Percentiles rank a stretch among this genome's conserved stretches.
Evolutionary conservation across 495 filamentous ascomycete genomes (phyloP).

Genomic region (Geoglossum glabrum): DNA sequence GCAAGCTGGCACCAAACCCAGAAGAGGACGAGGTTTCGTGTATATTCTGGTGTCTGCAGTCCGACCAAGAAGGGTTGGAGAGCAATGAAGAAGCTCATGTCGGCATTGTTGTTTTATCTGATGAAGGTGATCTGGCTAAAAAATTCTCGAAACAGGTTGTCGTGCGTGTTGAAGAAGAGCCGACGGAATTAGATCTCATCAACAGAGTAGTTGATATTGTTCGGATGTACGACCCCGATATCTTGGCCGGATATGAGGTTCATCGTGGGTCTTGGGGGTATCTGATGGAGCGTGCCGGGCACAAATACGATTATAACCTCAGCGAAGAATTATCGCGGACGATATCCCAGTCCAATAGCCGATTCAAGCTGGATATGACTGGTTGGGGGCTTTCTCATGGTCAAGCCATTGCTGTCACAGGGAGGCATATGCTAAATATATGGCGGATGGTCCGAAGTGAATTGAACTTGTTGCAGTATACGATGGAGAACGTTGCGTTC

Average conservation of each 20-base stretch:
- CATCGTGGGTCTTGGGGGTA: slow-evolving; percentile 90
- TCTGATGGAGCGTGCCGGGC: slow-evolving; percentile 68
- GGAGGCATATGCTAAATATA: slow-evolving; percentile 89
- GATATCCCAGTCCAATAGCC: slow-evolving; percentile 58
- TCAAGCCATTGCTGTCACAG: slow-evolving; percentile 69
- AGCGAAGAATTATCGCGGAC: slow-evolving; percentile 81
- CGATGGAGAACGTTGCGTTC: slow-evolving; percentile 91
- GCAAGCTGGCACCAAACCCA: slow-evolving; percentile 62
- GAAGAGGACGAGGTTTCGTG: slow-evolving; percentile 76
- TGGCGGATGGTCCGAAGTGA: slow-evolving; percentile 93
- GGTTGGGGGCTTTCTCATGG: slow-evolving; percentile 92
- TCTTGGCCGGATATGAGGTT: slow-evolving; percentile 89
- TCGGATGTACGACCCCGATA: slow-evolving; percentile 67
- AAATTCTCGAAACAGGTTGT: slow-evolving; percentile 29
- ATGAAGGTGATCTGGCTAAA: slow-evolving; percentile 26
- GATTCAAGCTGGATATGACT: slow-evolving; percentile 55
- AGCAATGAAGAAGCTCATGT: slow-evolving; percentile 33
- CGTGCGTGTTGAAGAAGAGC: slow-evolving; percentile 50
- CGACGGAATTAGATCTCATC: slow-evolving; percentile 66
- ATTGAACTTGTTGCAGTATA: slow-evolving; percentile 77
- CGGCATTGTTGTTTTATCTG: slow-evolving; percentile 50
- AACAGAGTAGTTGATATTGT: slow-evolving; percentile 72
- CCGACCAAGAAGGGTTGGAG: slow-evolving; percentile 39
- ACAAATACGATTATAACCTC: slow-evolving; percentile 75
- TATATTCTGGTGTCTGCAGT: slow-evolving; percentile 78